Base-by-base conservation (phyloP, 2,329 filamentous ascomycete species). In the Xylaria sp. region DNA sequence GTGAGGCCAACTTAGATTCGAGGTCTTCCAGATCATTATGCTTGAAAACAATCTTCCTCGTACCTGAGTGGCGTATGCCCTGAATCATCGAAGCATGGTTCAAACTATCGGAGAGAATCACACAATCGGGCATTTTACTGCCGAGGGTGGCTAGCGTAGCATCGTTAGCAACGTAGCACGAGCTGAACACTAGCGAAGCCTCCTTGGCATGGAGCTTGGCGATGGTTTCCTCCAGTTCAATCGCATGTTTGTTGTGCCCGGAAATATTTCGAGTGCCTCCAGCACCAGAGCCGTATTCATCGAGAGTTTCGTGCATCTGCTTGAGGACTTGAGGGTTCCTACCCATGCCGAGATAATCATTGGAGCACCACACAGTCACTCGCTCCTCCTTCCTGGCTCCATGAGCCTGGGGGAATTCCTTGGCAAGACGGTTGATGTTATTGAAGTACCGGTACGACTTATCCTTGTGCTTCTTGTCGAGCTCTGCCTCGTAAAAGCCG, bases 371-470 rank as follows among this genome's bases (percentile, higher is more conserved):
- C 27, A 99, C 96, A 1, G 95, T 97, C 65, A 99, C 96, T 60
- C 89, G 89, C 72, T 97, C 93, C 66, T 95, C 90, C 76, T 89
- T 87, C 65, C 86, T 89, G 17, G 92, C 87, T 86, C 96, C 97
- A 80, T 99, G 96, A 51, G 96, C 96, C 71, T 92, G 92, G 33
- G 96, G 96, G 70, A 99, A 99, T 71, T 98, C 93, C 82, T 96
- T 93, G 72, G 96, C 96, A 68, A 99, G 86, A 39, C 96, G 94
- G 78, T 99, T 99, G 89, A 99, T 99, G 85, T 99, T 99, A 87
- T 99, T 99, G 86, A 99, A 99, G 85, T 98, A 98, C 77, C 96
- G 93, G 84, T 99, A 99, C 59, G 94, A 97, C 84, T 97, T 98
- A 86, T 99, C 96, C 86, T 97, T 94, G 87, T 97, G 96, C 85